Base-by-base conservation (phyloP, 1,284 basidiomycete genomes). In the Austroboletus novae-zelandiae region DNA sequence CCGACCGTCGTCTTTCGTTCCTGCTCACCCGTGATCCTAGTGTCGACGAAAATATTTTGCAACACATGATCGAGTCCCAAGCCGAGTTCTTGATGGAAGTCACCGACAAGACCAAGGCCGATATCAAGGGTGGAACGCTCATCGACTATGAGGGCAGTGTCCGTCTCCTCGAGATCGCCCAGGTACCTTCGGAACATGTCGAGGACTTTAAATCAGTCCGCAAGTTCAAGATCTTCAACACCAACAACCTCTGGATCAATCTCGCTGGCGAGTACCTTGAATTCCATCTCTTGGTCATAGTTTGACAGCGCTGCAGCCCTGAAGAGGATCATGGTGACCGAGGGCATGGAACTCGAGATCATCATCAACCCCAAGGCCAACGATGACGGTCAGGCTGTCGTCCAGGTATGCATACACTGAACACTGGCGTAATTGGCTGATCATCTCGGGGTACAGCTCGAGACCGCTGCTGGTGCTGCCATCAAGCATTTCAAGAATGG, bases 21-120 rank as follows among this genome's bases (percentile, higher is more conserved):
- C 40, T 11, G 40, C 50, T 45, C 53, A 58, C 43, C 57, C 5
- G 5, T 40, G 40, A 34, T 43, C 39, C 13, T 52, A 86, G 84
- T 49, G 89, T 91, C 62, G 91, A 94, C 65, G 83, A 91, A 64
- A 79, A 76, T 55, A 94, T 93, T 63, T 73, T 92, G 52, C 88
- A 94, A 71, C 91, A 94, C 74, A 95, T 97, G 89, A 87, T 94
- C 53, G 86, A 94, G 63, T 80, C 82, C 11, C 78, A 89, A 61
- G 84, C 91, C 45, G 93, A 96, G 74, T 97, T 96, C 78, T 71
- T 98, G 69, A 97, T 97, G 94, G 96, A 99, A 75, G 94, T 99
- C 58, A 99, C 97, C 5, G 96, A 99, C 81, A 99, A 99, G 86
- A 99, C 97, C 68, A 99, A 99, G 81, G 97, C 97, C 53, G 97